Evolutionary conservation across 2,329 filamentous ascomycete species (phyloP), one percentile per base, ranked within the genome.

Genomic region (Trichoderma sp.): DNA sequence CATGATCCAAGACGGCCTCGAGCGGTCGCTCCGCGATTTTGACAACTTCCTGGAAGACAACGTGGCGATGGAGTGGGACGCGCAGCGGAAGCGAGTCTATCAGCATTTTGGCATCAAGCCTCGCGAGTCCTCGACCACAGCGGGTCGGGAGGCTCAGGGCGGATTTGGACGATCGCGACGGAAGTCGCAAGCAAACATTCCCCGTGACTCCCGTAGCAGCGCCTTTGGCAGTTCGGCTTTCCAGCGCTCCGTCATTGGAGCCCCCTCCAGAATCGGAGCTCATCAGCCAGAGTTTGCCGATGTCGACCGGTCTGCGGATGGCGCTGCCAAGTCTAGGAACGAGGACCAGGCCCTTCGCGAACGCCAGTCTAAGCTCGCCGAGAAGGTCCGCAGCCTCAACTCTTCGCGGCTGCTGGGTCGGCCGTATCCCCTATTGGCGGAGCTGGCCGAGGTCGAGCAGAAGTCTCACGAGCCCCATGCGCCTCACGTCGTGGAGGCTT

Each of bases 31-130:
- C 67, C 88, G 88, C 64, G 95, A 98, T 74, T 98, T 99, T 75
- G 93, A 99, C 75, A 85, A 87, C 67, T 98, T 97, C 75, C 83
- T 99, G 64, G 93, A 98, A 75, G 93, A 97, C 72, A 96, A 96
- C 74, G 88, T 98, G 57, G 92, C 93, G 34, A 89, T 96, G 81
- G 93, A 98, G 76, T 98, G 95, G 93, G 93, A 97, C 71, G 89
- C 90, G 17, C 94, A 98, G 79, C 89, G 94, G 68, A 92, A 91
- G 77, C 89, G 89, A 69, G 97, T 99, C 69, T 98, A 97, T 78
- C 89, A 97, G 73, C 95, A 99, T 77, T 98, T 99, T 76, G 95
- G 95, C 15, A 90, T 99, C 74, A 89, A 88, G 73, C 80, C 84
- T 6, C 80, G 81, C 26, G 84, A 88, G 55, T 82, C 83, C 39